A percentile compares a stretch with the other conserved stretches of the same genome.
phyloP scores from a whole-genome alignment of 31 red algal species.

The Asparagopsis taxiformis region DNA sequence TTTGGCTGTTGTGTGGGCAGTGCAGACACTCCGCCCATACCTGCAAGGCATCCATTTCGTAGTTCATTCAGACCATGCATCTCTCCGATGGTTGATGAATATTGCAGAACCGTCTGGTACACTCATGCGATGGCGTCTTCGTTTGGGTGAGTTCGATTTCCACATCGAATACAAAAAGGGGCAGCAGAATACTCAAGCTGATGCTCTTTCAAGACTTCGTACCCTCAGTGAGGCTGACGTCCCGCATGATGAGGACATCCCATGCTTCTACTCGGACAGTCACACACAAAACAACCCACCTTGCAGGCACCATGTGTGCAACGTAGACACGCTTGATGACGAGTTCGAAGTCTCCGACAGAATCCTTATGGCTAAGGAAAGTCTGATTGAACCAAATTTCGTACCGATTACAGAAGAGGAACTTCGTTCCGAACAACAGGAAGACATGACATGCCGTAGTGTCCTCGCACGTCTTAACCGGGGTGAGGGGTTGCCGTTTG shows the following conservation, averaged over 20 bases:
- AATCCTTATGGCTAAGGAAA: not conserved
- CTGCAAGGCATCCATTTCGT: slow-evolving; percentile 10
- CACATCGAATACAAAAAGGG: slow-evolving; percentile 22
- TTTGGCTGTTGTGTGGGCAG: slow-evolving; percentile 6
- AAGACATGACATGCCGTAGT: not conserved
- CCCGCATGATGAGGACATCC: not conserved
- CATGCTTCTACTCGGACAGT: not conserved
- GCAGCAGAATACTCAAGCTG: too few species aligned
- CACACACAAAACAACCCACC: not conserved
- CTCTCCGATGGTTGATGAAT: slow-evolving; percentile 8
- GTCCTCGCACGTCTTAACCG: not conserved
- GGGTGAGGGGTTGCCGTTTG: slow-evolving; percentile 8
- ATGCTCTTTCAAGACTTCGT: not conserved
- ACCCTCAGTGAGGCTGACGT: not conserved
- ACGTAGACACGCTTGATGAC: not conserved
- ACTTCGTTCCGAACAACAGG: slow-evolving; percentile 3
- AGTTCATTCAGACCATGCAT: slow-evolving; percentile 16
- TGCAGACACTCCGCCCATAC: slow-evolving; percentile 10
- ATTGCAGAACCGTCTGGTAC: not conserved
- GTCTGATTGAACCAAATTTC: not conserved
- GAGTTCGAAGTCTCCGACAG: not conserved
- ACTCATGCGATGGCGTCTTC: slow-evolving; percentile 38
- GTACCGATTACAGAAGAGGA: slow-evolving; percentile 6
- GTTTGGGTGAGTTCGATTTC: slow-evolving; percentile 21
- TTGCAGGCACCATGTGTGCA: not conserved